phyloP scores from a whole-genome alignment of 805 yeast species.

The Candida wancherniae region DNA sequence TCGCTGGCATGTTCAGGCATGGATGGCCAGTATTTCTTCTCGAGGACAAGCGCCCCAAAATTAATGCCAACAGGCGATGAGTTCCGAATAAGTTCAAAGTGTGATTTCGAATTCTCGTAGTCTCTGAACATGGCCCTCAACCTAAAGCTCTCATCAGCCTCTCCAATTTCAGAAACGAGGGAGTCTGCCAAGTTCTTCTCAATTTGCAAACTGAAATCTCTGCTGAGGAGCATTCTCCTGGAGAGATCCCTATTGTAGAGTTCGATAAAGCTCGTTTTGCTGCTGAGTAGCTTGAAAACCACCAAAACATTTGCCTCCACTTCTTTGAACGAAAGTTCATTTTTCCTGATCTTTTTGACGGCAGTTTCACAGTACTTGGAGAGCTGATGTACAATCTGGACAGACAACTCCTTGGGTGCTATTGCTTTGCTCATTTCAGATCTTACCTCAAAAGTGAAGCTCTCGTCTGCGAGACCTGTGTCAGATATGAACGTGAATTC shows the following conservation, averaged over 20 bases:
- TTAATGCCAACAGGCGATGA: conserved; percentile 12
- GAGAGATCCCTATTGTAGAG: conserved; percentile 35
- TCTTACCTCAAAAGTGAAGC: conserved; percentile 30
- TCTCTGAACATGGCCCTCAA: conserved; percentile 34
- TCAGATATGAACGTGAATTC: conserved; percentile 11
- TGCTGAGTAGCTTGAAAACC: conserved; percentile 30
- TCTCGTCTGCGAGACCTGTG: conserved; percentile 10
- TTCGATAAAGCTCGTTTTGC: conserved; percentile 29
- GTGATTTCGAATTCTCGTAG: conserved; percentile 18
- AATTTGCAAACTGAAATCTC: conserved; percentile 13
- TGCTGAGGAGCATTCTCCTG: conserved; percentile 28
- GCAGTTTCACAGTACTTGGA: conserved; percentile 30
- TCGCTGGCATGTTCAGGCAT: conserved; percentile 23
- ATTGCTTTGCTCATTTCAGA: conserved; percentile 22
- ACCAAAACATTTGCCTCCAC: conserved; percentile 18
- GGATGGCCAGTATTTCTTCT: conserved; percentile 38
- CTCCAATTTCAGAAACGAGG: conserved; percentile 27
- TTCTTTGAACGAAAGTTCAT: conserved; percentile 11
- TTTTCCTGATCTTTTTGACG: conserved; percentile 18
- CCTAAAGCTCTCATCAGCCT: conserved; percentile 24
- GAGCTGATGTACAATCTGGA: conserved; percentile 18
- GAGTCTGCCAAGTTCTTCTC: conserved; percentile 24
- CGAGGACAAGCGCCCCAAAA: conserved; percentile 30
- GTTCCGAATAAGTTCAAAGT: conserved; percentile 9
- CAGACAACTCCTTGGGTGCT: conserved; percentile 12